A percentile compares a stretch with the other conserved stretches of the same genome.
Evolutionary conservation across 2,329 filamentous ascomycete genomes (phyloP).

Genomic region (Coniochaeta prunicola): DNA sequence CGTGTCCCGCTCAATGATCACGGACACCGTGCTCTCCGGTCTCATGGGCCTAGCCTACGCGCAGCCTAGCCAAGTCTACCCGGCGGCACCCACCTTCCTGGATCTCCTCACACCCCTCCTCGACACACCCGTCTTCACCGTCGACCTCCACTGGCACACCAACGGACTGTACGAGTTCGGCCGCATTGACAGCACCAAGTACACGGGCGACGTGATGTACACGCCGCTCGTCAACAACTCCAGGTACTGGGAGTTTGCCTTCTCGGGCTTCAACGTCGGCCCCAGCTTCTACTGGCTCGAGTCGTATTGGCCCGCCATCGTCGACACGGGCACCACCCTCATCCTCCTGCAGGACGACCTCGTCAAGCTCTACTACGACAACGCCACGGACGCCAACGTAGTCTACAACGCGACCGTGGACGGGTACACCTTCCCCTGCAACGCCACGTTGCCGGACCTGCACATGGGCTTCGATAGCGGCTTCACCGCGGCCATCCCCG

Average conservation of each 20-base stretch:
- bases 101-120: constrained; percentile 34
- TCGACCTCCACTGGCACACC: constrained; percentile 39
- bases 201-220: constrained; percentile 35
- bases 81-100: constrained; percentile 35
- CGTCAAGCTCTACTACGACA: constrained; percentile 50
- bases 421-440: constrained; percentile 48
- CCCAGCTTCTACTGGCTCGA: constrained; percentile 26
- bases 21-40: constrained; percentile 39
- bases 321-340: constrained; percentile 64
- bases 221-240: constrained; percentile 42
- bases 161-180: constrained; percentile 46
- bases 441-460: constrained; percentile 38
- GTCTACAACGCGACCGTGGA: constrained; percentile 35
- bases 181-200: constrained; percentile 31
- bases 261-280: constrained; percentile 26
- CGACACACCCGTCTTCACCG: constrained; percentile 36
- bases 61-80: constrained; percentile 34
- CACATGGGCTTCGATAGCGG: constrained; percentile 36
- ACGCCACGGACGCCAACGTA: constrained; percentile 40
- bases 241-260: constrained; percentile 31
- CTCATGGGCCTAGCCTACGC: constrained; percentile 45
- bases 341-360: constrained; percentile 52
- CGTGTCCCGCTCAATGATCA: constrained; percentile 28
- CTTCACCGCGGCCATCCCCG: constrained; percentile 41
- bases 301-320: constrained; percentile 43